A percentile compares a stretch with the other conserved stretches of the same genome.
Conservation (phyloP, 129 eudicot genomes). For the Erigeron canadensis region DNA sequence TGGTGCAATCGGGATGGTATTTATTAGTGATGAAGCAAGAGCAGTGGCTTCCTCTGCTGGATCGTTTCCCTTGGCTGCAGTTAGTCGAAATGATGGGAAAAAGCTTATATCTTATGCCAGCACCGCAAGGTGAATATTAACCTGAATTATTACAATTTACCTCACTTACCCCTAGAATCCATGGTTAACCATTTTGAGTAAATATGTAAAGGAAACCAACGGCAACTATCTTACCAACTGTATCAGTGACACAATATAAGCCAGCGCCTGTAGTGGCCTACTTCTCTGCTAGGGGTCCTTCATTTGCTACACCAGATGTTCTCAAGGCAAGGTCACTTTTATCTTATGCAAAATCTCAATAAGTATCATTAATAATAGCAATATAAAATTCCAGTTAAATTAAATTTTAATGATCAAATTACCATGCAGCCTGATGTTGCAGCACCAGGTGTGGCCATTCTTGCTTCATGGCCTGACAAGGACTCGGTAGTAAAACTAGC, state of each 20-base stretch:
- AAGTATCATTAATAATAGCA: neutral
- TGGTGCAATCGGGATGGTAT: constrained; percentile 60
- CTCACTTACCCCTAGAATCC: neutral
- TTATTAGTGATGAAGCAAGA: constrained; percentile 44
- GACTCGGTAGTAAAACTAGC: constrained; percentile 39
- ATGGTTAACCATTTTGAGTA: constrained; percentile 16
- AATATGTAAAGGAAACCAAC: constrained; percentile 48
- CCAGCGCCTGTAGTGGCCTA: constrained; percentile 68
- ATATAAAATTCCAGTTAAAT: neutral
- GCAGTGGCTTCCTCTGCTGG: constrained; percentile 44
- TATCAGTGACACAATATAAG: constrained; percentile 39
- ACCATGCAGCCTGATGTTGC: constrained; percentile 77
- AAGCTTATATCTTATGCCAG: constrained; percentile 52
- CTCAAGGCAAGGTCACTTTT: constrained; percentile 52
- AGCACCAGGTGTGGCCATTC: constrained; percentile 89
- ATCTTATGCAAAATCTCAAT: neutral
- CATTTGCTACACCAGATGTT: constrained; percentile 43
- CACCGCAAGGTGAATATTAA: constrained; percentile 47
- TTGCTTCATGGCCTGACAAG: constrained; percentile 78
- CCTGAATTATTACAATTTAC: neutral
- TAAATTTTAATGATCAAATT: neutral
- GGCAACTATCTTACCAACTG: constrained; percentile 60
- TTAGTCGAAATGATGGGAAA: constrained; percentile 41
- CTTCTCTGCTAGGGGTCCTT: constrained; percentile 86
- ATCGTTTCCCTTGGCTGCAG: constrained; percentile 41